Conservation (phyloP, 1,139 yeast species). For the Suhomyces panamericanus region DNA sequence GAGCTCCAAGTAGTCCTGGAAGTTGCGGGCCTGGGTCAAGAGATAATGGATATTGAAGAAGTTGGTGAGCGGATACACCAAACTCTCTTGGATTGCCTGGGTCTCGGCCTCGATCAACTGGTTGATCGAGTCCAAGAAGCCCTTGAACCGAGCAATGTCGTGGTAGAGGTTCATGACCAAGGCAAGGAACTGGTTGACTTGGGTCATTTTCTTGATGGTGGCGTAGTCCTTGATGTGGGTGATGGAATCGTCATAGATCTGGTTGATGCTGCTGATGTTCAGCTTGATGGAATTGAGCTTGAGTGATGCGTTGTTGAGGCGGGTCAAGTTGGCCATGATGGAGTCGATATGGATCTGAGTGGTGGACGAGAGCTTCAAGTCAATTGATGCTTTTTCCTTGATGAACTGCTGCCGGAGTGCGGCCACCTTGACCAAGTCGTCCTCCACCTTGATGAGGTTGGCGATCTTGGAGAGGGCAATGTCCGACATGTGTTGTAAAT, state of each 20-base stretch:
- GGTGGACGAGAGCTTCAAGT: slow-evolving; percentile 64
- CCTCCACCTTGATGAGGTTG: slow-evolving; percentile 49
- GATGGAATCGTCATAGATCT: slow-evolving; percentile 54
- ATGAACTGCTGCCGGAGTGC: slow-evolving; percentile 57
- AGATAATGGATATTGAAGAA: slow-evolving; percentile 68
- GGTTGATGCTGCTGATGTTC: slow-evolving; percentile 60
- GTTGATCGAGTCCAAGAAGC: slow-evolving; percentile 52
- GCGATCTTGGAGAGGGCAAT: slow-evolving; percentile 47
- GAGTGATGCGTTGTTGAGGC: slow-evolving; percentile 37
- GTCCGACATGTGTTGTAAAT: slow-evolving; percentile 36
- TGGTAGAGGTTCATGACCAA: slow-evolving; percentile 67
- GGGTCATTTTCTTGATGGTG: slow-evolving; percentile 59
- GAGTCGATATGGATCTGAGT: slow-evolving; percentile 61
- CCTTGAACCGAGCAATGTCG: slow-evolving; percentile 59
- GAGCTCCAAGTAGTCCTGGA: slow-evolving; percentile 68
- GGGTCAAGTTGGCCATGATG: slow-evolving; percentile 41
- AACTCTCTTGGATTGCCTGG: slow-evolving; percentile 47
- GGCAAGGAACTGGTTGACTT: slow-evolving; percentile 68
- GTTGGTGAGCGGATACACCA: slow-evolving; percentile 59
- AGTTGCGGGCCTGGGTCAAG: slow-evolving; percentile 70
- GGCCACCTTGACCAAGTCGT: slow-evolving; percentile 59
- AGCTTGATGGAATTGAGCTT: slow-evolving; percentile 51
- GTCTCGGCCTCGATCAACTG: slow-evolving; percentile 55
- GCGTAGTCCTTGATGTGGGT: slow-evolving; percentile 57
- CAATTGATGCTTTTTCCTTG: slow-evolving; percentile 73